A percentile compares a stretch with the other conserved stretches of the same genome.
Conservation (phyloP, 75 land plant species). For the Azolla pinnata region DNA sequence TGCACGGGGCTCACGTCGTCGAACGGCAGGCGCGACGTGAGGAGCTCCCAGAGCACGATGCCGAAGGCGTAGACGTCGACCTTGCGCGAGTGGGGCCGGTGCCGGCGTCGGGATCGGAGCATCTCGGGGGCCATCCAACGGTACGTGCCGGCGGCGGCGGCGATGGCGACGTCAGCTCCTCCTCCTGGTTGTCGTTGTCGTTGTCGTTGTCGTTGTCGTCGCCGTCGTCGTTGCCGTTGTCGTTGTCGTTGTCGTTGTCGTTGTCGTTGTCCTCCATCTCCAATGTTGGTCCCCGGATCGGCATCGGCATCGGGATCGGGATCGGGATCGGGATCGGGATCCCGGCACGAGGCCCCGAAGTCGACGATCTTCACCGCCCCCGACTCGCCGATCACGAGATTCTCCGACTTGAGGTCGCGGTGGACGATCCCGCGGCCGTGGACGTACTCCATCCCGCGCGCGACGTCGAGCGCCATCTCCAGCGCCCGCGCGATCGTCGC, state of each 20-base stretch:
- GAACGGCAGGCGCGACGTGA: conserved; percentile 18
- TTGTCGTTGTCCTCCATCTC: too few species aligned
- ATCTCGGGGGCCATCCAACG: conserved; percentile 44
- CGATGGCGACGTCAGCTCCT: conserved; percentile 9
- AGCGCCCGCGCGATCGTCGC: conserved; percentile 35
- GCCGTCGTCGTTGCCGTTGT: too few species aligned
- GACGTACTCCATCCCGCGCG: conserved; percentile 50
- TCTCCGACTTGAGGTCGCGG: conserved; percentile 31
- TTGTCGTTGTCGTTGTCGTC: too few species aligned
- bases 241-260: too few species aligned
- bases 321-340: conserved; percentile 11
- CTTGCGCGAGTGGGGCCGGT: conserved; percentile 2
- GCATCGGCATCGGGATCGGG: too few species aligned
- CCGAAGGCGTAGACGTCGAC: conserved; percentile 11
- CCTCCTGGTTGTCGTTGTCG: too few species aligned
- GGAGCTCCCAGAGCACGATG: conserved; percentile 7
- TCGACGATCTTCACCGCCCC: conserved; percentile 17
- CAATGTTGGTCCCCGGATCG: too few species aligned
- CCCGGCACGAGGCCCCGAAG: conserved; percentile 27
- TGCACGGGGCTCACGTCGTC: conserved; percentile 25
- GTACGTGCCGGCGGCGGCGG: conserved; percentile 31
- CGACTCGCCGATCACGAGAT: conserved; percentile 23
- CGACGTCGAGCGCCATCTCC: conserved; percentile 59
- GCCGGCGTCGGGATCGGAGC: conserved; percentile 6
- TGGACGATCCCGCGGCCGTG: conserved; percentile 29